Evolutionary conservation across 805 yeast species (phyloP).

Genomic region (Zygosaccharomyces pseudorouxii): DNA sequence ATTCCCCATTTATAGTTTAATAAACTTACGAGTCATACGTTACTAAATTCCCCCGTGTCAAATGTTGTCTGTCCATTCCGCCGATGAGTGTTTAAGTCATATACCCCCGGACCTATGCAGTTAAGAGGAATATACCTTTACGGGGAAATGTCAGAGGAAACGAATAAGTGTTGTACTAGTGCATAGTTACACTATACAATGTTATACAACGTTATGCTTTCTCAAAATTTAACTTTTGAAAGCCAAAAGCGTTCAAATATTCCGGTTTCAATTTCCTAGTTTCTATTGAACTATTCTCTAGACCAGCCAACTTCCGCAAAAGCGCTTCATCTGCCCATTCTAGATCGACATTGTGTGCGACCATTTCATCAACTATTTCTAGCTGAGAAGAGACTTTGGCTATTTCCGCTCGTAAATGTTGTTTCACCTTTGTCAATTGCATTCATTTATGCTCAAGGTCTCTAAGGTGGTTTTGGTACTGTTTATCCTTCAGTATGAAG

Average conservation of each 20-base stretch:
- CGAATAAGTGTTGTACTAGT: neutral
- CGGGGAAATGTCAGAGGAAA: neutral
- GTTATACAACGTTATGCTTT: neutral
- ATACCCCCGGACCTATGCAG: neutral
- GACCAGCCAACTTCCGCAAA: neutral
- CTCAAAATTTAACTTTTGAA: neutral
- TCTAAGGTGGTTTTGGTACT: neutral
- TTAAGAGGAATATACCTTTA: neutral
- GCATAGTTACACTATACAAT: neutral
- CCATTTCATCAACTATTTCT: slow-evolving; percentile 1
- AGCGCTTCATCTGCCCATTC: slow-evolving; percentile 1
- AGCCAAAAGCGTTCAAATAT: neutral
- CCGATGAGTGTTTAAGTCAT: neutral
- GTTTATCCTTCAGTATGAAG: neutral
- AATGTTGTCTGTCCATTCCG: neutral
- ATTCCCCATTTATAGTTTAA: neutral
- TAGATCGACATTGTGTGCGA: neutral
- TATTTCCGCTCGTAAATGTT: neutral
- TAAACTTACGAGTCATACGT: neutral
- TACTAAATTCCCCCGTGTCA: neutral
- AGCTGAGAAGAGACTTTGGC: neutral
- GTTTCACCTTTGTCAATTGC: neutral
- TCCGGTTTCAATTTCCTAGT: neutral
- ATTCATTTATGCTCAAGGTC: neutral
- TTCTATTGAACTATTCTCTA: neutral